A percentile compares a stretch with the other conserved stretches of the same genome.
These are phyloP conservation scores for Phialemonium atrogriseum DNA, from an alignment of 2,329 filamentous ascomycete species.

Conservation along the genomic window DNA sequence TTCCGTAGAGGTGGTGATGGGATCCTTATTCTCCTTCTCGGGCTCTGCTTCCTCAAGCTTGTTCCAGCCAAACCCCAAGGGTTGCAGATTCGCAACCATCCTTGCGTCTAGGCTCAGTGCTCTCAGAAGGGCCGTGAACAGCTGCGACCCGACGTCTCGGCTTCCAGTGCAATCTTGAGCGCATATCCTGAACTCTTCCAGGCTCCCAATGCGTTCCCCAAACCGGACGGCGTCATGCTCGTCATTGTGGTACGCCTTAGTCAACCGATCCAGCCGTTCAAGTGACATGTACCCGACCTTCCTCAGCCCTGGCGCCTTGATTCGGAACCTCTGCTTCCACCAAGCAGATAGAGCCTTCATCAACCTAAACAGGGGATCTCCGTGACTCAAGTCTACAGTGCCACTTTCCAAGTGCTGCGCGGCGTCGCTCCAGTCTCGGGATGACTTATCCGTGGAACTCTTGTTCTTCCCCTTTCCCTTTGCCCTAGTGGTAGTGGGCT, in stretches of 20 bases:
- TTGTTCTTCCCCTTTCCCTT: conserved; percentile 26
- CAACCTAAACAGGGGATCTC: conserved; percentile 71
- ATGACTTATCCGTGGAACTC: conserved; percentile 25
- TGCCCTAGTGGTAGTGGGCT: conserved; percentile 13
- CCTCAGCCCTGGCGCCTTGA: conserved; percentile 71
- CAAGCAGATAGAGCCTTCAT: conserved; percentile 70
- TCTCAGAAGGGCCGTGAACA: conserved; percentile 80
- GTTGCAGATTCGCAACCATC: conserved; percentile 77
- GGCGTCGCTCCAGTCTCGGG: conserved; percentile 62
- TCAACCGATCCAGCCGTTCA: conserved; percentile 64
- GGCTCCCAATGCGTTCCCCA: conserved; percentile 64
- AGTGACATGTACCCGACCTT: conserved; percentile 84
- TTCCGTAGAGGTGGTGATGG: conserved; percentile 4
- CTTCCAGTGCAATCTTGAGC: conserved; percentile 71
- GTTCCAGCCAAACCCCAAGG: conserved; percentile 83
- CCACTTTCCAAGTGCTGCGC: conserved; percentile 64
- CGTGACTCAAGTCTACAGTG: conserved; percentile 67
- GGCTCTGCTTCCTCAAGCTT: conserved; percentile 70
- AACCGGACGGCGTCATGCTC: conserved; percentile 54
- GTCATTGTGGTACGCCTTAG: conserved; percentile 59
- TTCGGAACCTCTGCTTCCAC: conserved; percentile 78
- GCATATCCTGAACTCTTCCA: conserved; percentile 59
- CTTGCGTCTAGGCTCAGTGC: conserved; percentile 75
- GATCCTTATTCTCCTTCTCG: conserved; percentile 27
- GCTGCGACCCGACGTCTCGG: conserved; percentile 76